These are phyloP conservation scores for Syzygium jambos DNA, from an alignment of 345 rosid species.

Conservation along the genomic window DNA sequence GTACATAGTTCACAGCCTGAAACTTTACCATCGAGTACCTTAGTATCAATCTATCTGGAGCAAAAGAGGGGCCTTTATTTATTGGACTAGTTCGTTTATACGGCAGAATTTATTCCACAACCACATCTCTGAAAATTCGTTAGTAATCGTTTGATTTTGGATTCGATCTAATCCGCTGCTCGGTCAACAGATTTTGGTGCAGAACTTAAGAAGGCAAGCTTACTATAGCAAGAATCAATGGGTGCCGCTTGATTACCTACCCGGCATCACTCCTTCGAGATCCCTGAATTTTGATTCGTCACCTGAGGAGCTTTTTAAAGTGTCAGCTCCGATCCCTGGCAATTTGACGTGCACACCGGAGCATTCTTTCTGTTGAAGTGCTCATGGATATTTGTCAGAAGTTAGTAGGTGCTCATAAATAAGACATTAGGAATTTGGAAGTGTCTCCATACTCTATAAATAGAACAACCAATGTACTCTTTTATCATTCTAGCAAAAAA, in stretches of 20 bases:
- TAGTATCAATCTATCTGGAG: neutral
- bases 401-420: neutral
- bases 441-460: neutral
- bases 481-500: no score
- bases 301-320: neutral
- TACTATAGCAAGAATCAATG: slow-evolving; percentile 19
- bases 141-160: neutral
- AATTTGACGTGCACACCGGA: neutral
- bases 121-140: neutral
- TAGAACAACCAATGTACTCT: neutral
- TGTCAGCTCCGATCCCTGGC: neutral
- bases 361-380: neutral
- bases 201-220: slow-evolving; percentile 39
- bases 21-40: neutral
- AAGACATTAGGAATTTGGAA: neutral
- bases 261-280: slow-evolving; percentile 16
- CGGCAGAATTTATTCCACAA: neutral
- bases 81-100: neutral
- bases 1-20: slow-evolving; percentile 9
- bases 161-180: neutral
- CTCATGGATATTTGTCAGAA: neutral
- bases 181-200: slow-evolving; percentile 26
- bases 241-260: slow-evolving; percentile 2
- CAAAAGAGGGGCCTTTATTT: neutral
- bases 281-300: slow-evolving; percentile 3